Conservation (phyloP, 1,284 basidiomycete genomes). For the Boletellus deceptivus region DNA sequence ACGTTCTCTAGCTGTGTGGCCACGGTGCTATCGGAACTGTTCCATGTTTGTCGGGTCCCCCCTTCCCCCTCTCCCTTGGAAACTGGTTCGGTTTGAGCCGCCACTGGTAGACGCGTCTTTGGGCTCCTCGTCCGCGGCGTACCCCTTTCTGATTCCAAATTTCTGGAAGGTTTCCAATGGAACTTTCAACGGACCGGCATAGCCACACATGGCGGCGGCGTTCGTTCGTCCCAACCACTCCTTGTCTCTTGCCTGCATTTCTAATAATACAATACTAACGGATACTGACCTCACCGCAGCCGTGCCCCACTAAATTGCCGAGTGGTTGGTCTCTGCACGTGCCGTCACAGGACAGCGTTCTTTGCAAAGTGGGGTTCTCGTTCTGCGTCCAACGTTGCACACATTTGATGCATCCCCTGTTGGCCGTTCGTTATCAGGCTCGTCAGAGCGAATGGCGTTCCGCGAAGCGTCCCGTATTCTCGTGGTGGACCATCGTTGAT, state of each 20-base stretch:
- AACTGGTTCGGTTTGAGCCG: slow-evolving; percentile 10
- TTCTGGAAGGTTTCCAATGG: slow-evolving; percentile 15
- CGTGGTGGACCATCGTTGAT: slow-evolving; percentile 8
- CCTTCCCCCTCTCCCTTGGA: neutral
- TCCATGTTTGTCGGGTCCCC: slow-evolving; percentile 1
- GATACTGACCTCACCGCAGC: slow-evolving; percentile 10
- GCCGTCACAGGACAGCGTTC: neutral
- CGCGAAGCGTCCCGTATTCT: neutral
- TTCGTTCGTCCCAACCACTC: neutral
- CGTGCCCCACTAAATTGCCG: slow-evolving; percentile 2
- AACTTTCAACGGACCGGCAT: slow-evolving; percentile 4
- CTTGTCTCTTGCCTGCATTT: neutral
- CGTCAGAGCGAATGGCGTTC: neutral
- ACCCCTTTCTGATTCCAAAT: neutral
- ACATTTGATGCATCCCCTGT: slow-evolving; percentile 2
- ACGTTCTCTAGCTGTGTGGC: neutral
- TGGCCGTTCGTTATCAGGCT: neutral
- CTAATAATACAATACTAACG: neutral
- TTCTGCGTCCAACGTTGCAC: neutral
- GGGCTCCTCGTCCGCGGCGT: neutral
- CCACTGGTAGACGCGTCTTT: neutral
- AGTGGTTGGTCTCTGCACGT: neutral
- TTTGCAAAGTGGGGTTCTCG: slow-evolving; percentile 1
- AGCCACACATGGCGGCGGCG: neutral
- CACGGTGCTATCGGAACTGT: too few species aligned